Percentiles rank a stretch among this genome's conserved stretches.
Conservation (phyloP, 768 basidiomycete genomes). For the Pisolithus tinctorius region DNA sequence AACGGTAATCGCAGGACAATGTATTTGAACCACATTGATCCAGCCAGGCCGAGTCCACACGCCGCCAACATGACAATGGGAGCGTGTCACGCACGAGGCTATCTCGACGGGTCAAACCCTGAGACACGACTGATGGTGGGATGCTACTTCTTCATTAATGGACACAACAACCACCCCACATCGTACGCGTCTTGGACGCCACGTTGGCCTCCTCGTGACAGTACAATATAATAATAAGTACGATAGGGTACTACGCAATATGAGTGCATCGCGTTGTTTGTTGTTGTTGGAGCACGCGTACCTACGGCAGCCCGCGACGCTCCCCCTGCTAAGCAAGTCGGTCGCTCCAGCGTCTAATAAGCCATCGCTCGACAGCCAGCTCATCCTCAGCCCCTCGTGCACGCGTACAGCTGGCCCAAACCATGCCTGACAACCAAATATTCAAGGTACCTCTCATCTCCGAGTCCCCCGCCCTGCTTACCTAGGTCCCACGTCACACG, state of each 20-base stretch:
- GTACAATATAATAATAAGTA: not conserved
- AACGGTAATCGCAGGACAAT: not conserved
- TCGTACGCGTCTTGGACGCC: not conserved
- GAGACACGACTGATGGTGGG: constrained; percentile 1
- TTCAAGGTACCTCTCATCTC: constrained; percentile 59
- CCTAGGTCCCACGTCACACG: constrained; percentile 3
- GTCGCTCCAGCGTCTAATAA: constrained; percentile 16
- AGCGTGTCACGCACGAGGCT: constrained; percentile 19
- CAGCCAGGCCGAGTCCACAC: not conserved
- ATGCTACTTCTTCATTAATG: not conserved
- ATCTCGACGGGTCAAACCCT: not conserved
- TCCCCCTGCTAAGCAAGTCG: constrained; percentile 1
- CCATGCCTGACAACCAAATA: constrained; percentile 80
- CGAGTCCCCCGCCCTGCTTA: constrained; percentile 1
- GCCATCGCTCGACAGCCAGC: constrained; percentile 1
- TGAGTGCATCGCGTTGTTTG: constrained; percentile 31
- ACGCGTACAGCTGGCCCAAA: constrained; percentile 6
- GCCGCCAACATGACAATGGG: not conserved
- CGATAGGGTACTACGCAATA: not conserved
- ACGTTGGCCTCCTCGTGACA: no score
- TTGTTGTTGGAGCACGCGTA: constrained; percentile 35
- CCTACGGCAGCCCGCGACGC: constrained; percentile 9
- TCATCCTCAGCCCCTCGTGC: constrained; percentile 2
- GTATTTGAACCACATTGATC: not conserved
- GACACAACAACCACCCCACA: no score